phyloP scores from a whole-genome alignment of 2,329 filamentous ascomycete genomes.

The Aspergillus spinulosporus region DNA sequence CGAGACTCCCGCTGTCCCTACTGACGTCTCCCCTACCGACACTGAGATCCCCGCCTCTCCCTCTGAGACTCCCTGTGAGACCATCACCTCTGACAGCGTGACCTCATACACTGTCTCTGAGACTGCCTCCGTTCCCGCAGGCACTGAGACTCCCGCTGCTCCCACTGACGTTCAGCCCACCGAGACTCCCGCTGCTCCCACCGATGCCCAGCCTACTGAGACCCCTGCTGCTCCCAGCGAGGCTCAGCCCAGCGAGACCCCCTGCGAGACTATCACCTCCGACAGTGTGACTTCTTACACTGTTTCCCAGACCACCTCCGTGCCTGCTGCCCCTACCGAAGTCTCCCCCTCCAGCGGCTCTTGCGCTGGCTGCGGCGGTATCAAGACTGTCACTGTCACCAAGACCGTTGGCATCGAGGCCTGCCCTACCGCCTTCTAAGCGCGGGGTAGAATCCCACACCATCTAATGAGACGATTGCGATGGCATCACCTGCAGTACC shows the following conservation, averaged over 20 bases:
- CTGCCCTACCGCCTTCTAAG: slow-evolving; percentile 20
- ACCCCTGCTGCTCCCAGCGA: slow-evolving; percentile 5
- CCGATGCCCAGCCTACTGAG: neutral
- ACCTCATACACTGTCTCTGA: slow-evolving; percentile 9
- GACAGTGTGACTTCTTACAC: slow-evolving; percentile 17
- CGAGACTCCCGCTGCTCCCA: neutral
- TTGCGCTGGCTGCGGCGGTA: slow-evolving; percentile 13
- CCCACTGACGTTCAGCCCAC: slow-evolving; percentile 8
- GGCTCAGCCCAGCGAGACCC: slow-evolving; percentile 12
- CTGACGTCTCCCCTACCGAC: neutral
- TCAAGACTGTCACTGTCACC: slow-evolving; percentile 28
- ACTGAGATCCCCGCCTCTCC: neutral
- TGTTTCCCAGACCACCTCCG: neutral
- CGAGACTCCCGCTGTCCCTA: slow-evolving; percentile 10
- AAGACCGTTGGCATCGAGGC: slow-evolving; percentile 27
- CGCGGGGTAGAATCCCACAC: slow-evolving; percentile 6
- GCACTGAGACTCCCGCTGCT: neutral
- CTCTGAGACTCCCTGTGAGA: slow-evolving; percentile 1
- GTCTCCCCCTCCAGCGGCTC: slow-evolving; percentile 7
- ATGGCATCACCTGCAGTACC: slow-evolving; percentile 33
- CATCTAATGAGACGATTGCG: slow-evolving; percentile 26
- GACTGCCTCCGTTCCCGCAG: neutral
- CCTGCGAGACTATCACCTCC: slow-evolving; percentile 9
- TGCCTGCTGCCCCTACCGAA: neutral
- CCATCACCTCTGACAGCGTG: slow-evolving; percentile 15